phyloP scores from a whole-genome alignment of 1,139 yeast genomes.

The Debaryomyces psychrophilus region DNA sequence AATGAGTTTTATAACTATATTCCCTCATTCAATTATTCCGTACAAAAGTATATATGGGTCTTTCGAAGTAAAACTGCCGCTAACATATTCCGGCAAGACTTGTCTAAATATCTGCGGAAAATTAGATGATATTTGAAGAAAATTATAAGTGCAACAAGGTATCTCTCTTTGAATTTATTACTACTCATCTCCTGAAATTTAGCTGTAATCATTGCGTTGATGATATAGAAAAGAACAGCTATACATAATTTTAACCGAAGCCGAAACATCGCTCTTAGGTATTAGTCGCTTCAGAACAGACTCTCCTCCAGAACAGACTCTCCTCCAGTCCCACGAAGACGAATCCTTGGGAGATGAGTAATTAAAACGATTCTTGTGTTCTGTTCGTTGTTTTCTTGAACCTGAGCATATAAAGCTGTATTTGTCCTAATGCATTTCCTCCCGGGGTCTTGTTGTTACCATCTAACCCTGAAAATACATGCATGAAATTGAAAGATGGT shows the following conservation, averaged over 20 bases:
- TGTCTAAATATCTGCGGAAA: no score
- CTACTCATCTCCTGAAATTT: slow-evolving; percentile 8
- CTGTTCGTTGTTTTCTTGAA: background rate
- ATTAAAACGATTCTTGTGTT: slow-evolving; percentile 4
- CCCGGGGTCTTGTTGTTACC: no score
- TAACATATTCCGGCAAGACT: no score
- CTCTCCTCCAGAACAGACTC: background rate
- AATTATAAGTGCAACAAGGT: no score
- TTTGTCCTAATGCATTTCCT: no score
- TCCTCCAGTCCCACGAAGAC: background rate
- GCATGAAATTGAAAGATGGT: no score
- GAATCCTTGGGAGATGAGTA: background rate
- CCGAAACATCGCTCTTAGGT: slow-evolving; percentile 7
- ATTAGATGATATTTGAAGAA: no score
- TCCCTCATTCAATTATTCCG: no score
- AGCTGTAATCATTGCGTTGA: slow-evolving; percentile 3
- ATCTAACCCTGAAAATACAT: no score
- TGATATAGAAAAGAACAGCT: background rate
- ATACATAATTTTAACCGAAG: background rate
- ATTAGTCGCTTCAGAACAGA: background rate
- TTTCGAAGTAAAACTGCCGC: no score
- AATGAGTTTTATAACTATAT: no score
- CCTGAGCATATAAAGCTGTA: background rate
- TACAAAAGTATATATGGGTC: no score
- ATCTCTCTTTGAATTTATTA: background rate